These are phyloP conservation scores for Fallopia convolvulus DNA, from an alignment of 148 eudicot species.

Conservation along the genomic window DNA sequence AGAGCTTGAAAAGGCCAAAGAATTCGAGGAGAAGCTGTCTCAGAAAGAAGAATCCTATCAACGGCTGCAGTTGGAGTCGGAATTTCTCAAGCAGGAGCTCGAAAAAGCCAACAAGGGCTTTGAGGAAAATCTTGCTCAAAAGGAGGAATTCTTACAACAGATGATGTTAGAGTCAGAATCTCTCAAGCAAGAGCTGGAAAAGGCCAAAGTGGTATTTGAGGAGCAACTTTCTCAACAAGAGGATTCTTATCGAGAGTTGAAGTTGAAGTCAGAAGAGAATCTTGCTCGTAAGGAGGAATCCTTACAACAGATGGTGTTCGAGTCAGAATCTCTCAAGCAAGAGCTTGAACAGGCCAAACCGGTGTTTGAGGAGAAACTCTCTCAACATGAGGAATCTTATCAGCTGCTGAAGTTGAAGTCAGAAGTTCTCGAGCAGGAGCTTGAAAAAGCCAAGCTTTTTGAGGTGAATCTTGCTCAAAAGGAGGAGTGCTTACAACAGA, in stretches of 20 bases:
- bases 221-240: background rate
- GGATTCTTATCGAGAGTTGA: conserved; percentile 28
- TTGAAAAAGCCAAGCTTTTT: conserved; percentile 35
- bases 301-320: background rate
- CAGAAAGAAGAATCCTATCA: conserved; percentile 34
- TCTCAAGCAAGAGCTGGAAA: background rate
- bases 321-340: background rate
- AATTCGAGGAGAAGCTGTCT: conserved; percentile 37
- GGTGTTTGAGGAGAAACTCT: conserved; percentile 40
- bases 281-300: conserved; percentile 29
- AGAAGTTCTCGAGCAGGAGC: conserved; percentile 29
- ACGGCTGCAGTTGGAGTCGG: conserved; percentile 24
- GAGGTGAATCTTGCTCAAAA: conserved; percentile 22
- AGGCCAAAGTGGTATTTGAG: background rate
- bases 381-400: conserved; percentile 31
- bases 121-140: conserved; percentile 23
- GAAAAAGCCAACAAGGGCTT: conserved; percentile 48
- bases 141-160: conserved; percentile 10
- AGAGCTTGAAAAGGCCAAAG: conserved; percentile 48
- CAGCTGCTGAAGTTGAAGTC: conserved; percentile 26
- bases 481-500: conserved; percentile 9
- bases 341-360: conserved; percentile 24
- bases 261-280: conserved; percentile 46
- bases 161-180: conserved; percentile 2
- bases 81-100: conserved; percentile 33